Conservation (phyloP, 2,329 filamentous ascomycete species). For the Bertia moriformis region DNA sequence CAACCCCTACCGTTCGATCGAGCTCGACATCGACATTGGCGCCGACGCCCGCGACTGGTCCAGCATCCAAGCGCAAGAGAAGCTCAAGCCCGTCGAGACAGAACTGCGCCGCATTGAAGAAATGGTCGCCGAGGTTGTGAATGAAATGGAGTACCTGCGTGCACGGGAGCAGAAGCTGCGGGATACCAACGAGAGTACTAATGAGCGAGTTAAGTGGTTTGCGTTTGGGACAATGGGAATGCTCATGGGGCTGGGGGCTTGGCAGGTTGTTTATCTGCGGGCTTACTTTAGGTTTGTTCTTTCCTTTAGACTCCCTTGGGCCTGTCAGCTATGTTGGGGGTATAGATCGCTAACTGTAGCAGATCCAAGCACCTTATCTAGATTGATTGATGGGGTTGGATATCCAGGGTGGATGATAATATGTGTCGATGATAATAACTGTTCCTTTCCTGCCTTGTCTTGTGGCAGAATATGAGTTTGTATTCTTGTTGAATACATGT, state of each 20-base stretch:
- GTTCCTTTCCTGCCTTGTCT: too few species aligned
- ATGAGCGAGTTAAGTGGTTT: constrained; percentile 98
- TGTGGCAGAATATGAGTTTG: too few species aligned
- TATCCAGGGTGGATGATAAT: too few species aligned
- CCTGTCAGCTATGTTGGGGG: not conserved
- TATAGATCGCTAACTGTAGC: not conserved
- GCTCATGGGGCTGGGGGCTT: constrained; percentile 74
- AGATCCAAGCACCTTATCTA: not conserved
- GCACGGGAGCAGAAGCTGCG: constrained; percentile 81
- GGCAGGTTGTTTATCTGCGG: constrained; percentile 95
- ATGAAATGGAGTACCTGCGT: constrained; percentile 92
- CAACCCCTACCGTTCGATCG: constrained; percentile 52
- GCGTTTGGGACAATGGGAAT: constrained; percentile 85
- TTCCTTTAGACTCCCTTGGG: too few species aligned
- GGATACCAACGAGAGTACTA: constrained; percentile 99
- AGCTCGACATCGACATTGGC: constrained; percentile 90
- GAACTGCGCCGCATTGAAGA: constrained; percentile 89
- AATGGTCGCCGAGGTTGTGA: constrained; percentile 72
- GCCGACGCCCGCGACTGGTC: constrained; percentile 97
- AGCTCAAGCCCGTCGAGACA: constrained; percentile 91
- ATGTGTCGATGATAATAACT: too few species aligned
- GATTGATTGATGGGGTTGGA: too few species aligned
- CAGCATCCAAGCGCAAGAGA: constrained; percentile 88
- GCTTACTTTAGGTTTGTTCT: constrained; percentile 73
- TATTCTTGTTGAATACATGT: too few species aligned